Percentiles rank a stretch among this genome's conserved stretches.
These are phyloP conservation scores for Macrophomina phaseolina DNA, from an alignment of 2,329 filamentous ascomycete species.

Conservation along the genomic window DNA sequence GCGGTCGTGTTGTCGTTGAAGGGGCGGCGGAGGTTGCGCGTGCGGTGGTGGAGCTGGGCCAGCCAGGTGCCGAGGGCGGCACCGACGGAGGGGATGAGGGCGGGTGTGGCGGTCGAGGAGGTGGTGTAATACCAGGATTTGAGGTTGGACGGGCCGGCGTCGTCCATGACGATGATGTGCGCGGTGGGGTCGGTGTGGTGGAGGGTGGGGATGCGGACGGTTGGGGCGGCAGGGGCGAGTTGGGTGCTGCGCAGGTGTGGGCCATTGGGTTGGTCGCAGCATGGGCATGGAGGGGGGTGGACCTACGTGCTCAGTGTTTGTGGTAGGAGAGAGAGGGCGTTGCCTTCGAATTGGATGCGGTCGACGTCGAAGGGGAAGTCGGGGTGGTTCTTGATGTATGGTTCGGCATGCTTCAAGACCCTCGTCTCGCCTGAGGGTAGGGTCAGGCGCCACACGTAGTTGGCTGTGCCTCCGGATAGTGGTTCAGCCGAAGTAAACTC, in stretches of 20 bases:
- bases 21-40: constrained; percentile 13
- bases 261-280: not conserved
- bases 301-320: constrained; percentile 6
- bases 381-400: constrained; percentile 36
- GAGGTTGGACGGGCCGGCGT: constrained; percentile 39
- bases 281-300: too few relatives aligned
- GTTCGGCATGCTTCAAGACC: constrained; percentile 45
- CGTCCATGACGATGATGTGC: constrained; percentile 40
- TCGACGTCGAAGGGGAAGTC: constrained; percentile 36
- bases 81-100: constrained; percentile 36
- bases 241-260: constrained; percentile 10
- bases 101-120: constrained; percentile 27
- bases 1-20: constrained; percentile 38
- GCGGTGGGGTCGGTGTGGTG: constrained; percentile 35
- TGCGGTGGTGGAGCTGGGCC: constrained; percentile 36
- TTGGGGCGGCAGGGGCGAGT: constrained; percentile 30
- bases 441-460: constrained; percentile 43
- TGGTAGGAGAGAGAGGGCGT: constrained; percentile 20
- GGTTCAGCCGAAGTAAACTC: constrained; percentile 28
- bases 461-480: constrained; percentile 43
- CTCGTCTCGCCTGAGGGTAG: constrained; percentile 24
- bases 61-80: constrained; percentile 41
- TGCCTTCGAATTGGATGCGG: constrained; percentile 45
- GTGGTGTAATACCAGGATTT: constrained; percentile 36
- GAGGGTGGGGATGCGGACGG: constrained; percentile 12